Percentiles rank a stretch among this genome's conserved stretches.
phyloP scores from a whole-genome alignment of 148 eudicot genomes.

The Polygonum maritimum region DNA sequence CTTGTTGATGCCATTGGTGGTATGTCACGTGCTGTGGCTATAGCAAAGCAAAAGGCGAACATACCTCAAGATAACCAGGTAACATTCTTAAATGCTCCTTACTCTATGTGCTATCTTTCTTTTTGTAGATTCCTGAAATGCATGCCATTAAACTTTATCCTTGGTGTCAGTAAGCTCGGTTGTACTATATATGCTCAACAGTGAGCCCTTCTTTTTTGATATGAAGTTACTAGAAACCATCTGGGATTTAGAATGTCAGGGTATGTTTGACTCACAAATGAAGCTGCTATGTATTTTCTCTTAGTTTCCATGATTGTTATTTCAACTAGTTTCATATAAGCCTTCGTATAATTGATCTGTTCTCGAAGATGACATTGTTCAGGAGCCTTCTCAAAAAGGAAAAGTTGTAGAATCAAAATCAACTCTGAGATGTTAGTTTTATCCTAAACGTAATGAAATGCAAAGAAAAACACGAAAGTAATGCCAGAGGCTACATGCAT shows the following conservation, averaged over 20 bases:
- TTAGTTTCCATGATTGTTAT: not conserved
- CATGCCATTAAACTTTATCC: not conserved
- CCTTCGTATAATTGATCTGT: not conserved
- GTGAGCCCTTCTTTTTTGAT: not conserved
- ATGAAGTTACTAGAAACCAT: not conserved
- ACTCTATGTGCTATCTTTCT: not conserved
- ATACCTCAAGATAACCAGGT: slow-evolving; percentile 75
- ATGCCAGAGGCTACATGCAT: not conserved
- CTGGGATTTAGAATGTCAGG: not conserved
- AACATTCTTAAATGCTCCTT: not conserved
- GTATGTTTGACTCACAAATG: not conserved
- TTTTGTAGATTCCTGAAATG: not conserved
- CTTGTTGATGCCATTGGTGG: slow-evolving; percentile 93
- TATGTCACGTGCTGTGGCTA: slow-evolving; percentile 74
- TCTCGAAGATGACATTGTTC: not conserved
- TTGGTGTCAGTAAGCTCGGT: not conserved
- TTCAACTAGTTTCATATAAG: not conserved
- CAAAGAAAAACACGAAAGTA: not conserved
- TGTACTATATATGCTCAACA: not conserved
- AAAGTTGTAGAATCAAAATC: not conserved
- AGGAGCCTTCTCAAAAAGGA: not conserved
- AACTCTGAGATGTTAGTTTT: not conserved
- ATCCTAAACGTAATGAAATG: not conserved
- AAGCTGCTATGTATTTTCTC: not conserved
- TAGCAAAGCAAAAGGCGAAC: slow-evolving; percentile 79